phyloP scores from a whole-genome alignment of 805 yeast genomes.

The Kazachstania taianensis region DNA sequence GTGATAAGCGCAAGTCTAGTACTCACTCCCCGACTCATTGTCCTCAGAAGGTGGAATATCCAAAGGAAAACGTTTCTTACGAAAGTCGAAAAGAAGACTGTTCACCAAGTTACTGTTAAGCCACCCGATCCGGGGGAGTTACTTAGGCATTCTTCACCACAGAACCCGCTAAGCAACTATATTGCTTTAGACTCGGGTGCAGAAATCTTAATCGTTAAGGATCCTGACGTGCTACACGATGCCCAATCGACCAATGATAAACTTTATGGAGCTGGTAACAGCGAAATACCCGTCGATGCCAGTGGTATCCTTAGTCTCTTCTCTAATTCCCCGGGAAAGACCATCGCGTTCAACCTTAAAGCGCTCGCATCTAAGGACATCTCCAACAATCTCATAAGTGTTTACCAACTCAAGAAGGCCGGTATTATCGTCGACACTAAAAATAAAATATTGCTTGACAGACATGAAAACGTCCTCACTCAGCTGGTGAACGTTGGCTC shows the following conservation, averaged over 20 bases:
- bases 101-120: too few relatives aligned
- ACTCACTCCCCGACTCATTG: too few relatives aligned
- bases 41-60: too few relatives aligned
- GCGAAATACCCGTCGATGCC: background rate
- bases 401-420: background rate
- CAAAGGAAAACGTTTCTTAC: too few relatives aligned
- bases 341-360: background rate
- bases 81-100: too few relatives aligned
- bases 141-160: too few relatives aligned
- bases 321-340: background rate
- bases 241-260: background rate
- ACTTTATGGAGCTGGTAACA: background rate
- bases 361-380: background rate
- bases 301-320: background rate
- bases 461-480: background rate
- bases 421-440: background rate
- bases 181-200: conserved; percentile 2
- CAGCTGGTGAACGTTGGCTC: background rate
- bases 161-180: too few relatives aligned
- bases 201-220: background rate
- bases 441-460: too few relatives aligned
- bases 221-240: background rate
- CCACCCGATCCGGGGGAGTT: too few relatives aligned
- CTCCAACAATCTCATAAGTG: background rate
- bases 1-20: too few relatives aligned